Base-by-base conservation (phyloP, 2,329 filamentous ascomycete species). In the Paraphaeosphaeria minitans region DNA sequence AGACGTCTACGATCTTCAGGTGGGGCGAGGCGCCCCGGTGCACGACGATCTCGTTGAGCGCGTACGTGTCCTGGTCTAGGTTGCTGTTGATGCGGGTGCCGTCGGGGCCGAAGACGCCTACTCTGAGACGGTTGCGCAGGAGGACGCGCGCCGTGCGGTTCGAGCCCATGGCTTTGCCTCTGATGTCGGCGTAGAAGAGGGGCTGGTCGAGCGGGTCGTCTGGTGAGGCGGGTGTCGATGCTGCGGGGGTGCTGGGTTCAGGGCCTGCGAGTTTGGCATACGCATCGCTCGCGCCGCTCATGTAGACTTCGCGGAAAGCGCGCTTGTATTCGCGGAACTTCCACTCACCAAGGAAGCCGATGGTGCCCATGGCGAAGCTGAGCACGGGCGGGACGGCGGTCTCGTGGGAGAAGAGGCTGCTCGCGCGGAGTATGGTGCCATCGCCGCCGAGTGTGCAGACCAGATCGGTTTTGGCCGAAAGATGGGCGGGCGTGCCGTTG, bases 311-410 rank as follows among this genome's bases (percentile, higher is more conserved):
- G 50, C 92, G 83, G 80, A 96, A 97, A 0, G 95, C 95, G 50
- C 91, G 85, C 78, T 97, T 97, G 79, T 96, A 92, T 69, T 98
- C 93, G 7, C 84, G 83, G 74, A 98, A 98, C 69, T 95, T 96
- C 93, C 94, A 99, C 77, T 98, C 94, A 16, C 94, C 93, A 8
- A 99, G 80, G 66, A 99, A 99, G 0, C 95, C 95, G 0, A 99
- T 81, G 0, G 94, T 96, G 6, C 95, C 95, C 92, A 99, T 97
- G 74, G 93, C 96, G 73, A 99, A 99, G 1, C 92, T 93, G 8
- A 99, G 82, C 35, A 99, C 90, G 0, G 95, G 95, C 0, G 95
- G 95, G 0, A 99, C 94, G 45, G 87, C 87, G 2, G 85, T 83
- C 46, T 91, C 88, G 39, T 91, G 89, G 59, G 92, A 92, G 79